Evolutionary conservation across 2,329 filamentous ascomycete genomes (phyloP), one percentile per base, ranked within the genome.

Genomic region (Fusarium beomiforme): DNA sequence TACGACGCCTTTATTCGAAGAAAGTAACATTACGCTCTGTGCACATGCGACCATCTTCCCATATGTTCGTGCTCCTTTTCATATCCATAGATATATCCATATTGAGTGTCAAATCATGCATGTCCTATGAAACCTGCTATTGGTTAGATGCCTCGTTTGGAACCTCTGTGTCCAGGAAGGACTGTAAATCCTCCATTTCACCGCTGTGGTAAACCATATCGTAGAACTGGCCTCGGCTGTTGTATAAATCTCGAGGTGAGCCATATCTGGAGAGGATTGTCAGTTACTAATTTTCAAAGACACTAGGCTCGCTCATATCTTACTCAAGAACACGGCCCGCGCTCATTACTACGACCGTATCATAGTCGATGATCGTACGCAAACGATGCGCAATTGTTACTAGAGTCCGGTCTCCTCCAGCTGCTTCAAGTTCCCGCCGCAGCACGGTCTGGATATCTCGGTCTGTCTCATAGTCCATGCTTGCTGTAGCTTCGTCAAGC

Each of bases 401-500:
- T 7, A 89, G 80, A 13, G 88, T 89, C 26, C 86, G 81, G 29
- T 83, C 83, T 14, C 81, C 78, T 8, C 81, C 82, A 1, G 79
- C 78, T 44, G 80, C 80, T 56, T 82, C 81, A 31, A 89, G 82
- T 68, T 87, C 86, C 12, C 80, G 77, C 19, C 86, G 81, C 34
- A 89, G 76, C 4, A 88, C 83, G n/a, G 79, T 78, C 77, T 89
- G 87, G 59, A 89, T 88, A 5, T 84, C 85, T 36, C 82, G 80
- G 64, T 89, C 87, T 29, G 87, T 88, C 75, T 87, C 85, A 63
- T 87, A 86, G 71, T 89, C 87, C 81, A 89, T 88, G 70, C 85
- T 88, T 26, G 87, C 87, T 5, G 87, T 89, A 13, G 88, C 88
- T 76, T 89, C 87, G 73, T 89, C 88, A 14, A 88, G 81, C 5